Percentiles rank a stretch among this genome's conserved stretches.
These are phyloP conservation scores for Fusarium palustre DNA, from an alignment of 2,329 filamentous ascomycete genomes.

Conservation along the genomic window DNA sequence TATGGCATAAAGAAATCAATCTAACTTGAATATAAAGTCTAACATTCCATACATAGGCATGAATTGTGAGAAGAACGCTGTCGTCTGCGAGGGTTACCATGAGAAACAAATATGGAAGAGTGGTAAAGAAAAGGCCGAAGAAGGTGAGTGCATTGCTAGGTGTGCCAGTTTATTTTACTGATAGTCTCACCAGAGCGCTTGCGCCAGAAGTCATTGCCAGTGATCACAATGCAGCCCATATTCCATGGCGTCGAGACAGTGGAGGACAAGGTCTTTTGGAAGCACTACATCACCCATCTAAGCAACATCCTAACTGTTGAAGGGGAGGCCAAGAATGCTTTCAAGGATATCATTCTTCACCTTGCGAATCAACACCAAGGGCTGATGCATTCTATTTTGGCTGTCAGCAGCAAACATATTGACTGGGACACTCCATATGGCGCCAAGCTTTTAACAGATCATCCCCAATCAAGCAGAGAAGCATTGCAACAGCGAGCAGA, in stretches of 20 bases:
- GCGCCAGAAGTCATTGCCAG: conserved; percentile 62
- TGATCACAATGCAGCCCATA: conserved; percentile 71
- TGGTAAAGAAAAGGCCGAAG: conserved; percentile 79
- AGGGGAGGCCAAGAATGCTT: conserved; percentile 83
- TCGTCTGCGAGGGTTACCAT: conserved; percentile 90
- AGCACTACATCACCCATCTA: conserved; percentile 83
- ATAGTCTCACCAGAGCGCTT: conserved; percentile 58
- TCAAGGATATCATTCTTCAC: conserved; percentile 84
- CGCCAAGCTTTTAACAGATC: conserved; percentile 62
- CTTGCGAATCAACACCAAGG: conserved; percentile 84
- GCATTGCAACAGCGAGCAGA: conserved; percentile 64
- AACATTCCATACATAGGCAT: conserved; percentile 65
- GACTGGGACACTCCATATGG: conserved; percentile 70
- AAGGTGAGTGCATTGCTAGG: conserved; percentile 60
- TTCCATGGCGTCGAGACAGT: conserved; percentile 85
- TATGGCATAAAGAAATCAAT: conserved; percentile 48
- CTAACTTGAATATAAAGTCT: conserved; percentile 10
- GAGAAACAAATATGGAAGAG: conserved; percentile 90
- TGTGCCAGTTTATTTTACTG: conserved; percentile 10
- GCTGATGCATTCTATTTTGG: conserved; percentile 90
- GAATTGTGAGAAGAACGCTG: conserved; percentile 94
- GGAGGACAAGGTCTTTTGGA: conserved; percentile 83
- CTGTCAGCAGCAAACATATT: conserved; percentile 82
- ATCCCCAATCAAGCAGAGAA: conserved; percentile 60
- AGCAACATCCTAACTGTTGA: conserved; percentile 86